phyloP scores from a whole-genome alignment of 257 asterid genomes.

The Solanum lignicaule region DNA sequence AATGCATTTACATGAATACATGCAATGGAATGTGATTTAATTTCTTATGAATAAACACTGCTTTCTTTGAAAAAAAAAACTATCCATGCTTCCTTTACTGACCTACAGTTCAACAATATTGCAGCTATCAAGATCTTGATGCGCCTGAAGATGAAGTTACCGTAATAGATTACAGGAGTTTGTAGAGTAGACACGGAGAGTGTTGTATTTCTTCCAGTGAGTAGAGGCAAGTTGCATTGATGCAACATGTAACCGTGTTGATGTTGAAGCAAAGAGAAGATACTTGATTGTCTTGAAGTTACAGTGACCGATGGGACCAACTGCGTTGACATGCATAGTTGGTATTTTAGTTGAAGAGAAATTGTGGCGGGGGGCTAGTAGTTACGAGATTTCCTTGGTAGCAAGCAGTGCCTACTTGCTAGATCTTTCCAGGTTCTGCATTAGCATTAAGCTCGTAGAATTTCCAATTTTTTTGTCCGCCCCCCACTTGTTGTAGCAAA shows the following conservation, averaged over 20 bases:
- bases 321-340: not conserved
- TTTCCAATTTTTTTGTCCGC: not conserved
- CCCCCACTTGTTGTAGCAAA: not conserved
- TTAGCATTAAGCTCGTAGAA: not conserved
- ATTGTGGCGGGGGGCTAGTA: not conserved
- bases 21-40: not conserved
- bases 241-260: not conserved
- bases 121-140: constrained; percentile 97
- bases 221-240: not conserved
- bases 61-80: not conserved
- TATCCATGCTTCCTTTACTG: not conserved
- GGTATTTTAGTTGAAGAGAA: not conserved
- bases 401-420: not conserved
- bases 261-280: not conserved
- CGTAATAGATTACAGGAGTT: constrained; percentile 91
- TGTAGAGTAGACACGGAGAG: constrained; percentile 28
- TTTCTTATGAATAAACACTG: not conserved
- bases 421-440: not conserved
- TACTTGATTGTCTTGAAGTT: not conserved
- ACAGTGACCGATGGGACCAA: not conserved
- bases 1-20: not conserved
- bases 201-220: not conserved
- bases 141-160: constrained; percentile 99
- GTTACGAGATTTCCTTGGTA: not conserved
- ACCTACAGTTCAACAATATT: constrained; percentile 6